Conservation (phyloP, 352 stramenopile species). For the Globisporangium heterothallicum region DNA sequence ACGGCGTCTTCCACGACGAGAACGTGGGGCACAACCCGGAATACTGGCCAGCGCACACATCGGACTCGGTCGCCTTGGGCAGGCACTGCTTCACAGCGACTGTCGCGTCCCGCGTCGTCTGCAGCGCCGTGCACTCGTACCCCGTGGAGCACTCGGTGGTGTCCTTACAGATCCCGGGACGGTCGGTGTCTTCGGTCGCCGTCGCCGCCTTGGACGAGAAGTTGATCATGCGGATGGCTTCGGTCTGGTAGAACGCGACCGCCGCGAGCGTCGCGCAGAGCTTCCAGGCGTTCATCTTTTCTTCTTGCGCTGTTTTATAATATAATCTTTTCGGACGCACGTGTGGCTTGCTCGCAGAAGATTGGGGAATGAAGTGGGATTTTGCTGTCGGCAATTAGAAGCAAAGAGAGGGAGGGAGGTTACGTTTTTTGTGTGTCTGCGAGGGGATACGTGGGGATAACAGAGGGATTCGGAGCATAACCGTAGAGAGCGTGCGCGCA, state of each 20-base stretch:
- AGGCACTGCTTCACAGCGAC: constrained; percentile 71
- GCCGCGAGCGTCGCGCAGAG: constrained; percentile 24
- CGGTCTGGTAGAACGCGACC: constrained; percentile 25
- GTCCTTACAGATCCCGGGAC: constrained; percentile 51
- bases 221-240: constrained; percentile 4
- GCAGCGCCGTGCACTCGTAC: constrained; percentile 65
- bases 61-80: constrained; percentile 47
- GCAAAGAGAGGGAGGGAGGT: no score
- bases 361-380: constrained; percentile 13
- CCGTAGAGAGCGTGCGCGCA: constrained; percentile 1
- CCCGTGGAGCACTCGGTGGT: constrained; percentile 44
- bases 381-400: no score
- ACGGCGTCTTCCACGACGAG: constrained; percentile 54
- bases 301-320: constrained; percentile 17
- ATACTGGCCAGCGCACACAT: constrained; percentile 62
- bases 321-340: neutral
- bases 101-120: constrained; percentile 54
- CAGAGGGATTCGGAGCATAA: neutral
- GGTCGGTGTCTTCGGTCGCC: constrained; percentile 15
- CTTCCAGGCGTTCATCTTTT: constrained; percentile 38
- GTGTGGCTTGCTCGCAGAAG: constrained; percentile 8
- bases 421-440: no score
- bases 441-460: no score
- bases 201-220: constrained; percentile 10
- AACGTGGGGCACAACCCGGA: constrained; percentile 65